These are phyloP conservation scores for Solanum corneliomulleri DNA, from an alignment of 257 asterid genomes.

Conservation along the genomic window DNA sequence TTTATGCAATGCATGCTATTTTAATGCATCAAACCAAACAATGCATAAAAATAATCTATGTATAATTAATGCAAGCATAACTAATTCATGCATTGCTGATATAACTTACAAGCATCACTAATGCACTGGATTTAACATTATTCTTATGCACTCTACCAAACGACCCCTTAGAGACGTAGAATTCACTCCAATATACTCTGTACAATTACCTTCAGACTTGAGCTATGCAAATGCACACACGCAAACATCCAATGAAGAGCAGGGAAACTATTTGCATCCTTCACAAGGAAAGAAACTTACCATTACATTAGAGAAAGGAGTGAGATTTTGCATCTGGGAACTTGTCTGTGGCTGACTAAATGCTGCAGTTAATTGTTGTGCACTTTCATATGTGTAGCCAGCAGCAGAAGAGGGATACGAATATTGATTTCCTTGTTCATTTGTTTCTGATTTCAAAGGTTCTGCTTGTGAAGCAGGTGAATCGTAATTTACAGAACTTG, in stretches of 20 bases:
- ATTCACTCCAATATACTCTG: background rate
- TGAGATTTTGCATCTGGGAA: constrained; percentile 48
- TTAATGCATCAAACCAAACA: background rate
- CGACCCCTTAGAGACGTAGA: background rate
- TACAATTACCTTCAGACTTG: background rate
- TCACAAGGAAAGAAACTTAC: constrained; percentile 18
- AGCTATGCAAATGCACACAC: background rate
- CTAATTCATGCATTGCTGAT: background rate
- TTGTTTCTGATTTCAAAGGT: constrained; percentile 41
- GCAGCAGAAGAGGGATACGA: constrained; percentile 39
- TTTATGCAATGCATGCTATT: background rate
- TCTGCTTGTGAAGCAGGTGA: constrained; percentile 54
- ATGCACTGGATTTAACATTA: background rate
- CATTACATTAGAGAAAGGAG: constrained; percentile 49
- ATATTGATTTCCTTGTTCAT: constrained; percentile 55
- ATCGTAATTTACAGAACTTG: constrained; percentile 38
- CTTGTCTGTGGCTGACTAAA: constrained; percentile 35
- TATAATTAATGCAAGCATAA: background rate
- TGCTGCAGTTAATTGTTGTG: constrained; percentile 40
- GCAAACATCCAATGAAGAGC: background rate
- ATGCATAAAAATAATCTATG: background rate
- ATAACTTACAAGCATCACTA: background rate
- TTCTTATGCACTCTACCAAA: background rate
- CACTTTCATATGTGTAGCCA: constrained; percentile 44
- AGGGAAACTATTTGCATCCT: background rate